Base-by-base conservation (phyloP, 2,329 filamentous ascomycete species). In the Apiospora saccharicola region DNA sequence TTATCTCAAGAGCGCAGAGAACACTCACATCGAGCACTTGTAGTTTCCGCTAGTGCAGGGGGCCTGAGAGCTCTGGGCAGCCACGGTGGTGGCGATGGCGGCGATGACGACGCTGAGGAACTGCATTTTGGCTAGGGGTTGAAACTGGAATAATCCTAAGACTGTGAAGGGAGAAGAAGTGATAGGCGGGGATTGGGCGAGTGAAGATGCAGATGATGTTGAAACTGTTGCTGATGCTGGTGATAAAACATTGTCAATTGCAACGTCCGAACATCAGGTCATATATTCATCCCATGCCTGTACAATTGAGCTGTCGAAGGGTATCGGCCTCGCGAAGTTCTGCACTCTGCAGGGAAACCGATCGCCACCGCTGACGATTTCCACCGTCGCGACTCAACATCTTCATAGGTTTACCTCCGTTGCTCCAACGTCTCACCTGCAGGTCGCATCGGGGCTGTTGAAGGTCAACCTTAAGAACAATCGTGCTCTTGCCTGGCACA, bases 91-190 rank as follows among this genome's bases (percentile, higher is more conserved):
- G 22, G 71, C 68, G n/a, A 74, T 67, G 51, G 72, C 47, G 14
- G 71, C 57, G n/a, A 78, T 69, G 67, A 81, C 73, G 30, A 78
- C 75, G 26, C 81, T 74, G 71, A 81, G 37, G 68, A 80, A 73
- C 47, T 70, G 72, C 74, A 75, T 75, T 34, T 37, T 70, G 49
- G 8, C 13, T 67, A 16, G 37, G 24, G 22, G 12, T 14, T 14
- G 8, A 7, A 41, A 49, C 8, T 69, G 67, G 10, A 12, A 49
- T 26, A 41, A 64, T 41, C 34, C 10, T n/a, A n/a, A 41, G 34
- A n/a, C 12, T n/a, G 26, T 64, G 57, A 41, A 64, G 30, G 3
- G 8, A 41, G 7, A 37, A 41, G 34, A 41, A 64, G 34, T 12
- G 57, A 41, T 24, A 64, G 57, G 13, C 2, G 34, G 30, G 13